Evolutionary conservation across 2,329 filamentous ascomycete species (phyloP).

Genomic region (Colletotrichum magnum): DNA sequence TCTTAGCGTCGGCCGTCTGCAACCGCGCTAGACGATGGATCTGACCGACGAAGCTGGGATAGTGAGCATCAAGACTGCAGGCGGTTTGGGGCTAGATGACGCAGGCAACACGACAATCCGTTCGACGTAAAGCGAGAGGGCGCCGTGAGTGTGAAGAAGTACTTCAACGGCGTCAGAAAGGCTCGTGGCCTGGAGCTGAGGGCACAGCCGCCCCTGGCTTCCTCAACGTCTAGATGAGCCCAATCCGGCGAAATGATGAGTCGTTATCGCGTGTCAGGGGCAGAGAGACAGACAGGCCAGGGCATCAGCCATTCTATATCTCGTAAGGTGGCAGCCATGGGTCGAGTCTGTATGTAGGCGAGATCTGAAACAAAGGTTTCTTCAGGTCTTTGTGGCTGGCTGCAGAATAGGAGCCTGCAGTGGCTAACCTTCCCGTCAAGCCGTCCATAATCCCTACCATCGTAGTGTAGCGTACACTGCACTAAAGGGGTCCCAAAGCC

Average conservation of each 20-base stretch:
- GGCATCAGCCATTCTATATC: slow-evolving; percentile 16
- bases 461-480: background rate
- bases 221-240: slow-evolving; percentile 17
- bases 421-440: slow-evolving; percentile 36
- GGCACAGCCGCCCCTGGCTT: background rate
- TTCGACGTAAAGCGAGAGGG: background rate
- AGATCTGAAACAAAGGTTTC: slow-evolving; percentile 40
- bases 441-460: slow-evolving; percentile 1
- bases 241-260: slow-evolving; percentile 27
- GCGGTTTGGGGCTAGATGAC: slow-evolving; percentile 5
- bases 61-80: background rate
- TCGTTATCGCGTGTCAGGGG: slow-evolving; percentile 23
- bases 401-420: slow-evolving; percentile 33
- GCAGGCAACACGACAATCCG: background rate
- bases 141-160: too few species aligned
- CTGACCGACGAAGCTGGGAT: slow-evolving; percentile 6
- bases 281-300: slow-evolving; percentile 7
- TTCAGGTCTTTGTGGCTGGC: slow-evolving; percentile 34
- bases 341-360: slow-evolving; percentile 24
- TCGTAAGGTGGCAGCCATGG: slow-evolving; percentile 23
- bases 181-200: background rate
- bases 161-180: too few species aligned
- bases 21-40: background rate
- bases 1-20: slow-evolving; percentile 14
- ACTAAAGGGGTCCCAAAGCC: background rate